Percentiles rank a stretch among this genome's conserved stretches.
These are phyloP conservation scores for Anisodus acutangulus DNA, from an alignment of 257 asterid genomes.

Conservation along the genomic window DNA sequence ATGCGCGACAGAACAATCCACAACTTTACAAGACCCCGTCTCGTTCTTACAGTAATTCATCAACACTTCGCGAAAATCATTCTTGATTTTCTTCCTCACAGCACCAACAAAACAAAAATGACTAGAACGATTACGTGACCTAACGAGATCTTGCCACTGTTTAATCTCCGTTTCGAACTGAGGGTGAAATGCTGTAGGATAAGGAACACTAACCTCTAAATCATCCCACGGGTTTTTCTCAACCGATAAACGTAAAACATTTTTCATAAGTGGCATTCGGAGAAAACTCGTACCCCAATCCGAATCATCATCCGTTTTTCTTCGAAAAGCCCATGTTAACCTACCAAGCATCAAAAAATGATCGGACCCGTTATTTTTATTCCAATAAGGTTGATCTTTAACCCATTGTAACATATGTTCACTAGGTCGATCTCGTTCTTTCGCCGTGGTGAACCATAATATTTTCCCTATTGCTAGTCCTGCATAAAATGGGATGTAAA, in stretches of 20 bases:
- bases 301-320: constrained; percentile 47
- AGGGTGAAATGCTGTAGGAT: constrained; percentile 51
- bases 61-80: constrained; percentile 39
- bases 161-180: constrained; percentile 35
- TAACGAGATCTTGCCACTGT: constrained; percentile 37
- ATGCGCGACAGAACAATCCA: constrained; percentile 39
- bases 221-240: constrained; percentile 48
- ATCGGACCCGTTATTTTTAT: constrained; percentile 54
- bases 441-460: constrained; percentile 56
- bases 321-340: constrained; percentile 75
- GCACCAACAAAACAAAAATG: constrained; percentile 44
- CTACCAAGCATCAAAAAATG: constrained; percentile 61
- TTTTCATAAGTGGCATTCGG: constrained; percentile 60
- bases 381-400: constrained; percentile 45
- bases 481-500: constrained; percentile 66
- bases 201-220: constrained; percentile 45
- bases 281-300: constrained; percentile 65
- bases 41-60: constrained; percentile 43
- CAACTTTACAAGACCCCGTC: constrained; percentile 32
- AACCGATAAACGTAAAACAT: constrained; percentile 49
- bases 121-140: constrained; percentile 36
- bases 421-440: constrained; percentile 52
- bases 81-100: constrained; percentile 38
- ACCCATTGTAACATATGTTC: constrained; percentile 56
- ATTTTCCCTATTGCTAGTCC: constrained; percentile 66